These are phyloP conservation scores for Boechera divaricarpa DNA, from an alignment of 345 rosid genomes.

Conservation along the genomic window DNA sequence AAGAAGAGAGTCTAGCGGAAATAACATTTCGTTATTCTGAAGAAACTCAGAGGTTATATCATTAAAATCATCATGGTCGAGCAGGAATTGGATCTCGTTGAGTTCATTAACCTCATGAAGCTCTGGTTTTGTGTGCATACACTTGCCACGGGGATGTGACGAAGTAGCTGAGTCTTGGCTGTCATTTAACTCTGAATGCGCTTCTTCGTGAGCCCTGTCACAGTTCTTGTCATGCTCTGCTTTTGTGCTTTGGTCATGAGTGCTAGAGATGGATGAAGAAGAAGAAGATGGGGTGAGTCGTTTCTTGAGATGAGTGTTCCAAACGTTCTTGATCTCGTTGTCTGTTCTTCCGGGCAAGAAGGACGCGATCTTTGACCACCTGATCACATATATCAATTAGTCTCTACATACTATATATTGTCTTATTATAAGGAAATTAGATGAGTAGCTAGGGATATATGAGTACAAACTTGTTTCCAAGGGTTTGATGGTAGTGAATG, in stretches of 20 bases:
- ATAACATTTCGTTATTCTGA: conserved; percentile 9
- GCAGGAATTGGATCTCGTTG: conserved; percentile 31
- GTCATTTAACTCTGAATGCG: conserved; percentile 3
- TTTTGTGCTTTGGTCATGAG: conserved; percentile 3
- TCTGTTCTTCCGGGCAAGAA: conserved; percentile 83
- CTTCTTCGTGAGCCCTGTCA: conserved; percentile 8
- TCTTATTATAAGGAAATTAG: neutral
- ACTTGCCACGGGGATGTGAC: conserved; percentile 25
- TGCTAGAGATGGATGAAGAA: conserved; percentile 39
- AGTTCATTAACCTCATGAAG: conserved; percentile 22
- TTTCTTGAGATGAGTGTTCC: conserved; percentile 83
- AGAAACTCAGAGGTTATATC: conserved; percentile 27
- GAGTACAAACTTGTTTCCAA: conserved; percentile 72
- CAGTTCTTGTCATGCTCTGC: conserved; percentile 21
- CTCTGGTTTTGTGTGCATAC: conserved; percentile 26
- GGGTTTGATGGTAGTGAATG: conserved; percentile 61
- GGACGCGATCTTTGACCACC: conserved; percentile 88
- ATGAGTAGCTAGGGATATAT: neutral
- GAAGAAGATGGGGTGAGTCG: conserved; percentile 42
- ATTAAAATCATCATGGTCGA: conserved; percentile 35
- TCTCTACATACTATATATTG: neutral
- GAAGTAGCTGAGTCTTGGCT: conserved; percentile 25
- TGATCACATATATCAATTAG: conserved; percentile 23
- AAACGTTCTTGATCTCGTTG: conserved; percentile 83
- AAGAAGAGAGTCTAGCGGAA: conserved; percentile 17